Conservation (phyloP, 352 stramenopile species). For the Globisporangium viniferum region DNA sequence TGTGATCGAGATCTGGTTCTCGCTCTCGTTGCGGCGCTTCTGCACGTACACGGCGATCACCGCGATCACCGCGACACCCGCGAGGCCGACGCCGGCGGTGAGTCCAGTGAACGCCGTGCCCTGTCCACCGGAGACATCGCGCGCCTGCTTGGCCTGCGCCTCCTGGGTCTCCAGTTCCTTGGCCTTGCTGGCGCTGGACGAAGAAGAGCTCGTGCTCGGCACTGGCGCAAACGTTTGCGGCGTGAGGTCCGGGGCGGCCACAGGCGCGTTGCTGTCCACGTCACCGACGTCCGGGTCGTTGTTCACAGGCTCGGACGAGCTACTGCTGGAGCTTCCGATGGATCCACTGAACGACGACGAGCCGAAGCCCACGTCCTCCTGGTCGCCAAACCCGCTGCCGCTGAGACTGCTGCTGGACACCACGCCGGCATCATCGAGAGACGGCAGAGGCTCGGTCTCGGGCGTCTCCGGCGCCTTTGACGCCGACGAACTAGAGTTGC, state of each 20-base stretch:
- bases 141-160: slow-evolving; percentile 41
- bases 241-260: slow-evolving; percentile 11
- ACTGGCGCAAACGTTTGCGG: slow-evolving; percentile 13
- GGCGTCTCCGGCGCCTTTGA: slow-evolving; percentile 2
- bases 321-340: slow-evolving; percentile 13
- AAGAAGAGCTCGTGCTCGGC: slow-evolving; percentile 9
- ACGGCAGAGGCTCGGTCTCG: background rate
- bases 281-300: slow-evolving; percentile 36
- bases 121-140: slow-evolving; percentile 25
- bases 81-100: slow-evolving; percentile 16
- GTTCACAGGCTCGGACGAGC: slow-evolving; percentile 7
- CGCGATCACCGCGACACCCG: slow-evolving; percentile 40
- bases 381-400: background rate
- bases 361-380: slow-evolving; percentile 1
- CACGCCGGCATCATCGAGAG: background rate
- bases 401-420: slow-evolving; percentile 2
- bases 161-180: slow-evolving; percentile 33
- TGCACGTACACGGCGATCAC: slow-evolving; percentile 56
- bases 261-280: slow-evolving; percentile 21
- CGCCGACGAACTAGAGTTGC: slow-evolving; percentile 4
- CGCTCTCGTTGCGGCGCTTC: slow-evolving; percentile 23
- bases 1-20: slow-evolving; percentile 32
- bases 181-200: slow-evolving; percentile 17
- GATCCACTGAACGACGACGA: slow-evolving; percentile 11
- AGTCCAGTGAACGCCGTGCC: slow-evolving; percentile 14